Evolutionary conservation across 352 stramenopile species (phyloP).

Genomic region (Pythium folliculosum): DNA sequence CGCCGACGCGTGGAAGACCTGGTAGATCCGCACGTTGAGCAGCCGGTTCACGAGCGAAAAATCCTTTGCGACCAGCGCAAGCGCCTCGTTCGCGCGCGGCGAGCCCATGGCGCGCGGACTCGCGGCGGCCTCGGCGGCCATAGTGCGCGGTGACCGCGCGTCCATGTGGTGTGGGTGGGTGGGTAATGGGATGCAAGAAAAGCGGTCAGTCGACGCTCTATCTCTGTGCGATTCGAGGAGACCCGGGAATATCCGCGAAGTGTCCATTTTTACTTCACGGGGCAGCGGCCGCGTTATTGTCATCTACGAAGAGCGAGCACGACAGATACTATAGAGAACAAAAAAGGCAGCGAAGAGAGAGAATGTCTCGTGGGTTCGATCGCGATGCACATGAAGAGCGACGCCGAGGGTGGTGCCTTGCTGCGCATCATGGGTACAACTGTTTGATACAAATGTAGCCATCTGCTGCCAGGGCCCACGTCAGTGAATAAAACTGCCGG

Average conservation of each 20-base stretch:
- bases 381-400: too few relatives aligned
- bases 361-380: too few relatives aligned
- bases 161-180: neutral
- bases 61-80: constrained; percentile 17
- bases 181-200: too few relatives aligned
- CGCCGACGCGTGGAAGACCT: constrained; percentile 14
- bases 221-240: too few relatives aligned
- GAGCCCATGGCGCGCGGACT: constrained; percentile 2
- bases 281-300: too few relatives aligned
- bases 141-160: neutral
- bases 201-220: too few relatives aligned
- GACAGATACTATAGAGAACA: too few relatives aligned
- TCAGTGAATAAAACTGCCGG: constrained; percentile 6
- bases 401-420: too few relatives aligned
- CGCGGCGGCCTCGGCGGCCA: neutral
- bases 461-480: neutral
- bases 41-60: constrained; percentile 20
- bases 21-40: constrained; percentile 28
- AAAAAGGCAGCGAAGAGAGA: too few relatives aligned
- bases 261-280: neutral
- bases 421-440: constrained; percentile 10
- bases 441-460: constrained; percentile 10
- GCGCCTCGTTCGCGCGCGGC: constrained; percentile 20
- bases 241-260: neutral
- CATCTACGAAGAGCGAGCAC: too few relatives aligned